Evolutionary conservation across 345 rosid genomes (phyloP), one percentile per base, ranked within the genome.

Genomic region (Syzygium aromaticum): DNA sequence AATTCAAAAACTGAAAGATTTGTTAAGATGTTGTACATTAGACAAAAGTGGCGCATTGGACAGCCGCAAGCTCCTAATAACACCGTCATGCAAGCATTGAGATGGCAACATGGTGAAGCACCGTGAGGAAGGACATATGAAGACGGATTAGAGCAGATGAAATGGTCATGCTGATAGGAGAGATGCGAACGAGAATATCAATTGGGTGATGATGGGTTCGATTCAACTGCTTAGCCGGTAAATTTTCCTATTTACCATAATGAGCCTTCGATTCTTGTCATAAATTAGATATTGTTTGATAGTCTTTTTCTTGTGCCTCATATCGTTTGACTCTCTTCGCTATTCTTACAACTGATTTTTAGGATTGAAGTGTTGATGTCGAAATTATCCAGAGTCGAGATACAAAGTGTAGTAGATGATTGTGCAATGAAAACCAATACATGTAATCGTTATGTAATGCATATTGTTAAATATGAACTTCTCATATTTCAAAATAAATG

Each of bases 341-440:
- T 0, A 2, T 22, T 56, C n/a, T 59, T 27, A 30, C 67, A 11
- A 59, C 1, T 59, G 3, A 59, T 0, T 0, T 0, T 59, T 5
- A 27, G 30, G 30, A 27, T 59, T 59, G 16, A 11, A 59, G 64
- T 59, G 64, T 11, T 59, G 7, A 59, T 25, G 64, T 11, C 0
- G 0, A 59, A 5, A 59, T 12, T 59, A 59, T 59, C 2, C 30
- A 3, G 12, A 59, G 30, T 59, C 1, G 1, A 59, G 16, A 59
- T 59, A 59, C 30, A 59, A 25, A 27, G 67, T 12, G 3, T 27
- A 59, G 4, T 11, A 7, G 27, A 27, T 3, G 14, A 27, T 3
- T 59, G 30, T 59, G 16, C 8, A 25, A 5, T 11, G 30, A 25
- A 25, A 57, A 0, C 1, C 1, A 3, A 0, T 57, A 25, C 13